Base-by-base conservation (phyloP, 2,329 filamentous ascomycete species). In the Paracamarosporium sp. region DNA sequence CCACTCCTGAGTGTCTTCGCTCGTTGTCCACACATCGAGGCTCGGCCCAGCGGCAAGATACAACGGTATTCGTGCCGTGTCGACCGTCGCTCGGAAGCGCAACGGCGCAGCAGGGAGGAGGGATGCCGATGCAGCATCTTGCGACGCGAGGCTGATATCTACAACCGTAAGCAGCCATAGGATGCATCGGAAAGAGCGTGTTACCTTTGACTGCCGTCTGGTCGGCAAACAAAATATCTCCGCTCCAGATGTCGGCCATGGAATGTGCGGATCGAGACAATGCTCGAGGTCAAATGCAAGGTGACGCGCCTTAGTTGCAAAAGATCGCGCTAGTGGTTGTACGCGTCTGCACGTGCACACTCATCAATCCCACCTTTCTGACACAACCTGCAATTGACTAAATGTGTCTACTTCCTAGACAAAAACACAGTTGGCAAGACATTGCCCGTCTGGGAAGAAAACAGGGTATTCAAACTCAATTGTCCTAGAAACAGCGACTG, bases 21-120 rank as follows among this genome's bases (percentile, higher is more conserved):
- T 66, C 1, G 64, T 63, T 1, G 78, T 79, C 63, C 68, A 77
- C 1, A 81, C 78, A 51, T 77, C 68, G 7, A 76, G 60, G 31
- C 69, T 74, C 2, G 75, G 71, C 1, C 79, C 77, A 24, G 69
- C 65, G 27, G 75, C 67, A 3, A 81, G 68, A 33, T 77, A 75
- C 5, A 81, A 54, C 0, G 80, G 80, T 25, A 82, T 73, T 4
- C 65, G 71, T 1, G 71, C 61, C 5, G 72, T 73, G 15, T 80
- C 73, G 33, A 81, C 79, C 25, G 75, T 65, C 5, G 76, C 69
- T 5, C 79, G 70, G 57, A 78, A 80, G 57, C 66, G 70, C 6
- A 78, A 57, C 6, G 59, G 22, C 7, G 63, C 45, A 1, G 64
- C 46, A 11, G 60, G 55, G 36, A 73, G 52, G 28, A 73, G 52